phyloP scores from a whole-genome alignment of 139 green algal species.

The Monoraphidium neglectum region DNA sequence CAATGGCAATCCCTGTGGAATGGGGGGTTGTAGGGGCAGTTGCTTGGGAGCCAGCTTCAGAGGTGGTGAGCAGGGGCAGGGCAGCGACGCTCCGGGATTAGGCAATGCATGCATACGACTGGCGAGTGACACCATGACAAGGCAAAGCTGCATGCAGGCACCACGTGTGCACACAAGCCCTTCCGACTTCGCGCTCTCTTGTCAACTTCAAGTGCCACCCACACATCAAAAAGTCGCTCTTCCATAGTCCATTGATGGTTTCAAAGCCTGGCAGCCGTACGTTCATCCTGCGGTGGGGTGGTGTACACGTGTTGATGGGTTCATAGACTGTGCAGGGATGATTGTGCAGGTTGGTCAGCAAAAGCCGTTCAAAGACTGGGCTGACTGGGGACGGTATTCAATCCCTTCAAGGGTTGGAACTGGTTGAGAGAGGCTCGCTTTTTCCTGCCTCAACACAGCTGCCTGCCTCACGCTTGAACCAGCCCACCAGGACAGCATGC shows the following conservation, averaged over 20 bases:
- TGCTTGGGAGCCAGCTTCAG: too few relatives aligned
- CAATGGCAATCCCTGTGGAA: constrained; percentile 41
- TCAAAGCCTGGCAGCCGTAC: constrained; percentile 18
- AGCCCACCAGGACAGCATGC: constrained; percentile 35
- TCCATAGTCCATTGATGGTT: constrained; percentile 16
- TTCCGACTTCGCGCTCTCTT: background rate
- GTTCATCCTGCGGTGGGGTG: too few relatives aligned
- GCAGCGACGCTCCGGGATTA: background rate
- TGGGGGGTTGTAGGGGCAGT: background rate
- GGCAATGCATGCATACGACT: background rate
- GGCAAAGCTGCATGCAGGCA: background rate
- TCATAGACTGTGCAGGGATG: too few relatives aligned
- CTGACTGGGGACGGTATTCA: too few relatives aligned
- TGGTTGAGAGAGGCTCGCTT: too few relatives aligned
- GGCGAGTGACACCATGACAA: background rate
- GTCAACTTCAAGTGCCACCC: background rate
- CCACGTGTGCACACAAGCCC: background rate
- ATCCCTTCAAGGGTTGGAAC: too few relatives aligned
- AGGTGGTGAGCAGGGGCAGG: background rate
- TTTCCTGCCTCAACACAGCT: too few relatives aligned
- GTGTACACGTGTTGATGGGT: too few relatives aligned
- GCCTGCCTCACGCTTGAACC: too few relatives aligned
- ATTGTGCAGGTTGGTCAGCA: too few relatives aligned
- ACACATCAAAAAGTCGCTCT: constrained; percentile 36
- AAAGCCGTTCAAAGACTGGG: too few relatives aligned